Evolutionary conservation across 1,139 yeast species (phyloP), one percentile per base, ranked within the genome.

Genomic region (Suhomyces maxii): DNA sequence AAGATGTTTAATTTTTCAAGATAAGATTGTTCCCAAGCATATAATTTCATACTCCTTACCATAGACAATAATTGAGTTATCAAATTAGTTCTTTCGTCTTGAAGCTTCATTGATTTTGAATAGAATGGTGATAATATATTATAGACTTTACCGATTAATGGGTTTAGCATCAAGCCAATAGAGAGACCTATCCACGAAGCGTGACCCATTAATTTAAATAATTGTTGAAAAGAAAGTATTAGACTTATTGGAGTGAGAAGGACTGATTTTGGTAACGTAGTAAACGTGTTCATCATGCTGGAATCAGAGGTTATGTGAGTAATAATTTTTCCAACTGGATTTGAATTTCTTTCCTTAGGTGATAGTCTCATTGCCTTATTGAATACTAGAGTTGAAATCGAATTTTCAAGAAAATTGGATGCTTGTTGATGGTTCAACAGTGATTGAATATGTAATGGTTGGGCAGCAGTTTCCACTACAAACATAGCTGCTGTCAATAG

Each of bases 291-390:
- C 50, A 63, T 44, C 12, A 52, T 57, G 31, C 41, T 41, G 12
- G 57, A 53, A 44, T 64, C 68, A 32, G 54, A 53, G 7, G 65
- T 54, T 32, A 63, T 58, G 45, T 60, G 60, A 46, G 60, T 64
- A 32, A 64, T 58, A 41, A 64, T 63, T 25, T 62, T 67, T 36
- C 68, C 68, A 11, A 64, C 59, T 7, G 63, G 46, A 40, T 61
- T 63, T 30, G 55, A 56, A 42, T 57, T 60, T 26, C 58, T 56
- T n/a, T 64, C 52, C 39, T 59, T 58, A 8, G 67, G 64, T 12
- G 66, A 60, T 36, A 64, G 53, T 28, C 46, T 53, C 48, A 63
- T 44, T 3, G 67, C 60, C 50, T 64, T 64, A 10, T 18, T 18
- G 23, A 18, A 18, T 18, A 18, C 6, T 18, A 18, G 23, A 4